Base-by-base conservation (phyloP, 2,329 filamentous ascomycete genomes). In the Dactylellina sp. region DNA sequence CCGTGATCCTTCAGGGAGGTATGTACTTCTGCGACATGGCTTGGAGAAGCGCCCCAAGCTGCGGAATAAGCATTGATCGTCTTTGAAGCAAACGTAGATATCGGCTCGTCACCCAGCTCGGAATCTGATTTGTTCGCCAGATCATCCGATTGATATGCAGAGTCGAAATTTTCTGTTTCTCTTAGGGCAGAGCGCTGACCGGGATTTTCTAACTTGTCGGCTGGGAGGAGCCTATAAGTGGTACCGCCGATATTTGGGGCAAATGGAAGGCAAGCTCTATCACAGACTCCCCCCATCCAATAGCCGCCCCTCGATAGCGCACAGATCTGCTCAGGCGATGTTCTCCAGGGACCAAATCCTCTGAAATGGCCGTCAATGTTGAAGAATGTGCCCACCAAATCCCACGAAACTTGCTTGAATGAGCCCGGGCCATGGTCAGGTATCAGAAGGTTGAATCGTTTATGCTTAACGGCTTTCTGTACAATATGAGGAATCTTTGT, bases 341-440 rank as follows among this genome's bases (percentile, higher is more conserved):
- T 32, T 40, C 77, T 75, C 75, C 76, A 77, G 1, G 49, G 22
- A 7, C 63, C 57, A 16, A 70, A 44, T 5, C 75, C 75, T 7
- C 64, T 55, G 47, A 77, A 76, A 22, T 60, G 24, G 20, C 50
- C 25, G 28, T 77, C 74, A n/a, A 78, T 50, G n/a, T 60, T 76
- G 32, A 77, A 50, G 12, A 77, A 68, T 2, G 66, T 75, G 14
- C 77, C 77, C 9, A 77, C 76, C 11, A 76, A 7, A 14, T 52
- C 40, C 76, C 75, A 77, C 20, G 55, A 50, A 18, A 76, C 76
- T 7, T 1, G 12, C 22, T 40, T 32, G 3, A 53, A 37, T 1
- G 46, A 39, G 18, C 22, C 20, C n/a, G 24, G 18, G 22, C 25
- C 25, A 16, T 49, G 35, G 12, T 18, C 6, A 16, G 47, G 57